Evolutionary conservation across 768 basidiomycete genomes (phyloP), one percentile per base, ranked within the genome.

Genomic region (Termitomyces titanicus): DNA sequence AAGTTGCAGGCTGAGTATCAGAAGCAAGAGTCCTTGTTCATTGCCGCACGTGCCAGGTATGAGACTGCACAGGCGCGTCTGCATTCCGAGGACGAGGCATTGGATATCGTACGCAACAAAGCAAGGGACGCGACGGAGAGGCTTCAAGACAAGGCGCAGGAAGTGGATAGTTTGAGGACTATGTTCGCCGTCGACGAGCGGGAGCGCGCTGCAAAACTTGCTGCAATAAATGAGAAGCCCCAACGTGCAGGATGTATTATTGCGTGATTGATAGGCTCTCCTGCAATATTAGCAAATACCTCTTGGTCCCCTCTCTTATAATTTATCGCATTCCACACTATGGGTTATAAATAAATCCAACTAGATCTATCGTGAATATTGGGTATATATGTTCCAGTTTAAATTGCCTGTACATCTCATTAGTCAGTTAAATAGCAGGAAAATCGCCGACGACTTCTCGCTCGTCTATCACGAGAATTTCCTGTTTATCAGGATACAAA

Each of bases 101-200:
- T 89, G 24, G 80, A 83, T 24, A 72, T 72, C 1, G 71, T 79
- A 18, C 76, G 79, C 42, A 74, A 77, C 24, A 81, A 79, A 7
- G 83, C 85, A 3, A 74, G 66, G 50, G 79, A 84, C 49, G 77
- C 81, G 22, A 88, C 86, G 1, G 75, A 81, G 48, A 79, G 78
- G 61, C 72, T 92, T 51, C 78, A 83, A 48, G 84, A 84, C 52
- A 92, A 91, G 74, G 79, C 79, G n/a, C 77, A 80, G 51, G 88
- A 92, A 63, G 78, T 93, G 2, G 88, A 92, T 60, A 77, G 78
- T 58, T 66, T 92, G 49, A 73, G 88, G 29, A 72, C 75, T 18
- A 77, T 83, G 61, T 85, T 86, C 64, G 81, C 80, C 34, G 83
- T 83, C 8, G 89, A 92, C 60, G 89, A 91, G 73, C 77, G 81